These are phyloP conservation scores for Pinus albicaulis DNA, from an alignment of 75 land plant genomes.

Conservation along the genomic window DNA sequence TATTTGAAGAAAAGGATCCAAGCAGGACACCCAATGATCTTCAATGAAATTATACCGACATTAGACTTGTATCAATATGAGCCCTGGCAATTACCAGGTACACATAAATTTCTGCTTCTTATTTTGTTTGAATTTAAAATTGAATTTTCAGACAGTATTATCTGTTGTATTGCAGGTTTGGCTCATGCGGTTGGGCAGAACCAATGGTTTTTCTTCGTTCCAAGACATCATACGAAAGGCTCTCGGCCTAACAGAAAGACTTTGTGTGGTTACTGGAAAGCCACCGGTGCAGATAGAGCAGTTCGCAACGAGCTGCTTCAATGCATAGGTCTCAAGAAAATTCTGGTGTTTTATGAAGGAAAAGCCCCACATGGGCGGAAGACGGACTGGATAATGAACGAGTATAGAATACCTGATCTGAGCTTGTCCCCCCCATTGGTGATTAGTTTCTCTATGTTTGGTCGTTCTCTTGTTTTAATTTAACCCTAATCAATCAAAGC, in stretches of 20 bases:
- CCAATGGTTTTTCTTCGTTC: neutral
- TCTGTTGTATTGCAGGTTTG: neutral
- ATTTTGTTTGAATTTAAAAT: neutral
- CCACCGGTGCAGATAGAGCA: slow-evolving; percentile 1
- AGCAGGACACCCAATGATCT: neutral
- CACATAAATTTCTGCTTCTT: too few species aligned
- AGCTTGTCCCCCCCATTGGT: neutral
- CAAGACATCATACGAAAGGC: neutral
- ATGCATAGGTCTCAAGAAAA: neutral
- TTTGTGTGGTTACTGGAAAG: slow-evolving; percentile 1
- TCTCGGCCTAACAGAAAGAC: slow-evolving; percentile 13
- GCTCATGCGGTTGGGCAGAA: neutral
- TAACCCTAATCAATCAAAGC: too few species aligned
- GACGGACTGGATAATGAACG: slow-evolving; percentile 11
- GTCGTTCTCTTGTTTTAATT: neutral
- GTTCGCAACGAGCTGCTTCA: neutral
- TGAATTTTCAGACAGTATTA: neutral
- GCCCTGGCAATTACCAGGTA: slow-evolving; percentile 20
- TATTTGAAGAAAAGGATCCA: slow-evolving; percentile 12
- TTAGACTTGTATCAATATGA: slow-evolving; percentile 15
- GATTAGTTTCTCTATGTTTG: neutral
- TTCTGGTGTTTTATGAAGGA: slow-evolving; percentile 16
- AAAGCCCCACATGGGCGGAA: neutral
- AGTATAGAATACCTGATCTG: neutral
- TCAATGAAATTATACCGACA: neutral